phyloP scores from a whole-genome alignment of 345 rosid genomes.

The Capsella bursapastoris region DNA sequence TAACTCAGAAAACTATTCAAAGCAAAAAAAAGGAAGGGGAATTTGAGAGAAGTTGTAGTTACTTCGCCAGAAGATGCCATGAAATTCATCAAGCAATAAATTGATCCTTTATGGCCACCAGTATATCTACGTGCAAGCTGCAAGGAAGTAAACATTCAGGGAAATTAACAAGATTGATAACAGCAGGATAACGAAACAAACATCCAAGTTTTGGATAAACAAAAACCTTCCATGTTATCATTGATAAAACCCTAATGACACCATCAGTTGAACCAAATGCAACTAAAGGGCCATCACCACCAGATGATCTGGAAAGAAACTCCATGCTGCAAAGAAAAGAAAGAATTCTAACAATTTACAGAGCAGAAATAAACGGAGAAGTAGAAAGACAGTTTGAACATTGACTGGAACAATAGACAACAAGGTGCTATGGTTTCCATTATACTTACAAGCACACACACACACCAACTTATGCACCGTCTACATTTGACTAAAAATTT shows the following conservation, averaged over 20 bases:
- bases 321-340: slow-evolving; percentile 75
- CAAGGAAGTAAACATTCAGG: slow-evolving; percentile 40
- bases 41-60: slow-evolving; percentile 37
- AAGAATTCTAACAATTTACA: slow-evolving; percentile 15
- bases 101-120: slow-evolving; percentile 97
- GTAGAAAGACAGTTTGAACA: slow-evolving; percentile 12
- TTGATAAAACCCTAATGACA: slow-evolving; percentile 96
- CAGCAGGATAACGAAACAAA: not conserved
- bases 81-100: slow-evolving; percentile 95
- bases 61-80: slow-evolving; percentile 99
- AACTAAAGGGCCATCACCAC: slow-evolving; percentile 94
- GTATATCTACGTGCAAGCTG: slow-evolving; percentile 98
- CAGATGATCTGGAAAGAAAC: slow-evolving; percentile 77
- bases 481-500: slow-evolving; percentile 8
- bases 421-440: not conserved
- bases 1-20: slow-evolving; percentile 12
- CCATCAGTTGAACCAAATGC: slow-evolving; percentile 99
- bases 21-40: slow-evolving; percentile 2
- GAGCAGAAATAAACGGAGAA: slow-evolving; percentile 5
- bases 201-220: slow-evolving; percentile 31
- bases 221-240: slow-evolving; percentile 99
- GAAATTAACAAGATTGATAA: slow-evolving; percentile 20
- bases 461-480: slow-evolving; percentile 9
- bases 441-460: slow-evolving; percentile 11
- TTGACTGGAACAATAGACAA: slow-evolving; percentile 13